Evolutionary conservation across 1,284 basidiomycete genomes (phyloP), one percentile per base, ranked within the genome.

Genomic region (Mycena citricolor): DNA sequence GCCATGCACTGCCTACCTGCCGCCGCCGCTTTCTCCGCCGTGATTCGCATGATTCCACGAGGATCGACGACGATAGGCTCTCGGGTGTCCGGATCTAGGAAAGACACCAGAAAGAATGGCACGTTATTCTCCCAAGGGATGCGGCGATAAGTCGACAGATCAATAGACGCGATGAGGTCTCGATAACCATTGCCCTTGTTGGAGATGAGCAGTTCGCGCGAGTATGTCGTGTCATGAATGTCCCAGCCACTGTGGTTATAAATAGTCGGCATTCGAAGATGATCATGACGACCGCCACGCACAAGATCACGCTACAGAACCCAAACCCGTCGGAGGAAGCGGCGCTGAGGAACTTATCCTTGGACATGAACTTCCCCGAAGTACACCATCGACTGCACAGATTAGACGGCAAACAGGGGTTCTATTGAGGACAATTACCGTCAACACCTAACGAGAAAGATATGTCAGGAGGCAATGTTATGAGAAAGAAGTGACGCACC

Each of bases 331-430:
- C 80, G 3, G 83, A 79, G 47, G 85, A 81, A n/a, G 77, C 87
- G 0, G 89, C 85, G 36, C 84, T 86, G 22, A 98, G 62, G 61
- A 99, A 97, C 68, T 99, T 99, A 42, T 84, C 76, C 68, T 90
- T 97, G 22, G 88, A 90, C 88, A 97, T 93, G 64, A 88, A 88
- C 68, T 97, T 98, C 94, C 94, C 35, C 94, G 77, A 12, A 97
- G 74, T 14, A 98, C 82, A 26, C 95, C 95, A 65, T 99, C 95
- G 34, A 94, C 90, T 87, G 44, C 39, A 24, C 40, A 35, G 25
- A 10, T 42, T 26, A 25, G 33, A 26, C 13, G 24, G 13, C 25
- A 8, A 30, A 7, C n/a, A 30, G 26, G 36, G 16, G 16, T 8
- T 11, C 29, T 24, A 25, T 25, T 33, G 32, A 54, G 45, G 13